Conservation (phyloP, 2,329 filamentous ascomycete species). For the Boeremia lycopersici region DNA sequence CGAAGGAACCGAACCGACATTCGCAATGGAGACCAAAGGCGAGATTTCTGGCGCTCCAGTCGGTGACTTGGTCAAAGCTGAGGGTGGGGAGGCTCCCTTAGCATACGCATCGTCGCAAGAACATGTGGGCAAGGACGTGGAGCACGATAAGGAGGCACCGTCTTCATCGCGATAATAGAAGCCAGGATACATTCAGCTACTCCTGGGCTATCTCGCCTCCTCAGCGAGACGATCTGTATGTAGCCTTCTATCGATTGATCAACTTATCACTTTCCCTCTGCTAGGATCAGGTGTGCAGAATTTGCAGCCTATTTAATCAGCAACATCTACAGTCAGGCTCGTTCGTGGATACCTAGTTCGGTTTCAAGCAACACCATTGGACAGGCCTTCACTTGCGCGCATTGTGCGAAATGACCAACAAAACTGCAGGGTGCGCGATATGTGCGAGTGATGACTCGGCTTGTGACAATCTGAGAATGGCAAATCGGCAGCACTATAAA, state of each 20-base stretch:
- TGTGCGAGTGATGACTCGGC: constrained; percentile 4
- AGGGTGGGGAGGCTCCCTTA: background rate
- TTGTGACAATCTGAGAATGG: background rate
- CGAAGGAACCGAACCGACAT: constrained; percentile 52
- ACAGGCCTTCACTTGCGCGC: background rate
- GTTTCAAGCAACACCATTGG: background rate
- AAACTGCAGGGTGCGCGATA: constrained; percentile 3
- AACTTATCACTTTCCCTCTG: too few relatives aligned
- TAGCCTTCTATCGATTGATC: too few relatives aligned
- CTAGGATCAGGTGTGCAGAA: too few relatives aligned
- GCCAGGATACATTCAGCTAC: too few relatives aligned
- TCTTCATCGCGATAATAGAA: background rate
- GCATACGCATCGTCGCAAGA: constrained; percentile 13
- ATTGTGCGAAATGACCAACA: constrained; percentile 3
- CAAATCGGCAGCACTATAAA: background rate
- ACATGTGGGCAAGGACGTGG: constrained; percentile 3
- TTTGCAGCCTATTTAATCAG: too few relatives aligned
- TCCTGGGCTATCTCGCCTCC: too few relatives aligned
- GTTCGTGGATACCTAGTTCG: background rate
- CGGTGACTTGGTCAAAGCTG: constrained; percentile 1
- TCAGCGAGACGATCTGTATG: too few relatives aligned
- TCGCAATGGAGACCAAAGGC: constrained; percentile 34
- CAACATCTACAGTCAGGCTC: background rate
- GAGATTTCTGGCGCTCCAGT: constrained; percentile 30
- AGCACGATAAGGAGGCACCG: background rate